Evolutionary conservation across 371 early-diverging fungal species (phyloP).

Genomic region (Zychaea mexicana): DNA sequence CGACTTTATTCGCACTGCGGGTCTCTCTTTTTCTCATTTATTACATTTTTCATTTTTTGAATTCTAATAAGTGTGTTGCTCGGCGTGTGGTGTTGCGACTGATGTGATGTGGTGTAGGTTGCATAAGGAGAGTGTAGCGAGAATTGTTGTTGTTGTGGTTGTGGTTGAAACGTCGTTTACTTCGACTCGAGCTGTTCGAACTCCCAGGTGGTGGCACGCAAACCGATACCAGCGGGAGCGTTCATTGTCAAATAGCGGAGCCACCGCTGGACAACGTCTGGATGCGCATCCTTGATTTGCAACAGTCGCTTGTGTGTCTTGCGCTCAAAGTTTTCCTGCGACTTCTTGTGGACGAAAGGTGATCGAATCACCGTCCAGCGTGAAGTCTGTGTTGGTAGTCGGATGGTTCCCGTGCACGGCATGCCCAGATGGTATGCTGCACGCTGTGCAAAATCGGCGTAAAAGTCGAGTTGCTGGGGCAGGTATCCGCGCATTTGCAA

Average conservation of each 20-base stretch:
- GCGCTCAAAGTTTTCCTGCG: constrained; percentile 95
- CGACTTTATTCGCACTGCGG: no score
- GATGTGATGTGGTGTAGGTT: background rate
- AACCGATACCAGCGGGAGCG: constrained; percentile 77
- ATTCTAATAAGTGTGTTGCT: no score
- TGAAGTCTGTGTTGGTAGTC: constrained; percentile 77
- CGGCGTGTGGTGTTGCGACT: background rate
- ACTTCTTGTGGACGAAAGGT: constrained; percentile 95
- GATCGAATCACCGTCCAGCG: constrained; percentile 92
- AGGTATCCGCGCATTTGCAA: constrained; percentile 73
- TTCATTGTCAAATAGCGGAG: constrained; percentile 73
- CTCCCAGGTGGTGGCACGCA: constrained; percentile 73
- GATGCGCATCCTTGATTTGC: constrained; percentile 81
- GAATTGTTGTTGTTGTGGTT: background rate
- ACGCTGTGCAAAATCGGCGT: constrained; percentile 81
- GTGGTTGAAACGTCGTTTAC: background rate
- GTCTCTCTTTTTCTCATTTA: no score
- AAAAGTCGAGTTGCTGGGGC: constrained; percentile 87
- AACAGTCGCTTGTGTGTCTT: constrained; percentile 86
- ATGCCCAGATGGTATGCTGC: constrained; percentile 79
- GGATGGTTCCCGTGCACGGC: constrained; percentile 75
- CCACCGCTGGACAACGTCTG: constrained; percentile 79
- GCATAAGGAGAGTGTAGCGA: background rate
- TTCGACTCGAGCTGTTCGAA: constrained; percentile 47
- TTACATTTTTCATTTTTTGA: no score